Conservation (phyloP, 179 eudicot genomes). For the Actinidia chinensis region DNA sequence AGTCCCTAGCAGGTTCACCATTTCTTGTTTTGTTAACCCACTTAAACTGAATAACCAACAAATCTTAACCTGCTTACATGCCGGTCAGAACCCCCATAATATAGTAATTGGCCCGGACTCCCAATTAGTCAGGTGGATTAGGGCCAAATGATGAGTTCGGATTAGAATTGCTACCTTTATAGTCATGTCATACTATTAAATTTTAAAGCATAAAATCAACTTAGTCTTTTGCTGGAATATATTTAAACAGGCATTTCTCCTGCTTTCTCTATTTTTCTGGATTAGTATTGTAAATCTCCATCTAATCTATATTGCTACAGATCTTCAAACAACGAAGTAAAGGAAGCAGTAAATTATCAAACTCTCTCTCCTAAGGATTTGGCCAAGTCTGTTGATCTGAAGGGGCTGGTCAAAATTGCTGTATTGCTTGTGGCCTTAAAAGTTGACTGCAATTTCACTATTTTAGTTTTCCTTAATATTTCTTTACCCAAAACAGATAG, state of each 20-base stretch:
- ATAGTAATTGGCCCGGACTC: too few species aligned
- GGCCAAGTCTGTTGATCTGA: conserved; percentile 69
- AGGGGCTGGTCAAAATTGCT: conserved; percentile 88
- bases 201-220: neutral
- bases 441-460: conserved; percentile 3
- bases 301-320: conserved; percentile 2
- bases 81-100: too few species aligned
- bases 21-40: too few species aligned
- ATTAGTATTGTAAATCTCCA: neutral
- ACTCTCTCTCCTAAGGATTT: conserved; percentile 72
- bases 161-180: too few species aligned
- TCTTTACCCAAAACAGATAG: neutral
- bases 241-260: too few species aligned
- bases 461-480: neutral
- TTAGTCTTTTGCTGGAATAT: neutral
- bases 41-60: too few species aligned
- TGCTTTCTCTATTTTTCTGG: neutral
- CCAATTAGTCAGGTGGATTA: too few species aligned
- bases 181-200: too few species aligned
- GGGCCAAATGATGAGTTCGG: too few species aligned
- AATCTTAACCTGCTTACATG: too few species aligned
- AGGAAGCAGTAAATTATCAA: conserved; percentile 68
- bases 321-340: conserved; percentile 33
- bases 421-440: conserved; percentile 32
- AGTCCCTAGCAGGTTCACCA: too few species aligned